Conservation (phyloP, 2,329 filamentous ascomycete species). For the Pseudogymnoascus sp. region DNA sequence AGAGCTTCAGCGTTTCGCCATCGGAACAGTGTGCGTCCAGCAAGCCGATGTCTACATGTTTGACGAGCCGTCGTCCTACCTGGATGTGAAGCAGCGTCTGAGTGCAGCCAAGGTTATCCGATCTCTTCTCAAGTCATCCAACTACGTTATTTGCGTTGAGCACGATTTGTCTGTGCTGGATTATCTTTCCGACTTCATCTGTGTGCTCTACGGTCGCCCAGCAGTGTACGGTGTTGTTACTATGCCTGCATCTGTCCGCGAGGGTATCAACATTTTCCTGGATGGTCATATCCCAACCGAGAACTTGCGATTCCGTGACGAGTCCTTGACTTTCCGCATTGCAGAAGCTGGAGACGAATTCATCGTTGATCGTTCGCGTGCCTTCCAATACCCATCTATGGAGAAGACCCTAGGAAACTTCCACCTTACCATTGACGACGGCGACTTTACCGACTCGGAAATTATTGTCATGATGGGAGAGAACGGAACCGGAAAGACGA, state of each 20-base stretch:
- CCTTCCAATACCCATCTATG: conserved; percentile 84
- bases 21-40: conserved; percentile 91
- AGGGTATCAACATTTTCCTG: conserved; percentile 99
- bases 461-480: conserved; percentile 99
- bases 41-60: conserved; percentile 99
- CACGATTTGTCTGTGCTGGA: conserved; percentile 98
- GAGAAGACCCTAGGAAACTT: conserved; percentile 88
- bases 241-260: conserved; percentile 86
- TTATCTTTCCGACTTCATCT: conserved; percentile 97
- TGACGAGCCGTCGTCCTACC: conserved; percentile 95
- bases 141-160: conserved; percentile 98
- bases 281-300: conserved; percentile 97
- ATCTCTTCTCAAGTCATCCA: conserved; percentile 75
- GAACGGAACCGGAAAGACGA: conserved; percentile 98
- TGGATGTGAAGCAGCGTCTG: conserved; percentile 98
- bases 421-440: conserved; percentile 70
- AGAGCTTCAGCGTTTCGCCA: conserved; percentile 96
- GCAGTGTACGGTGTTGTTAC: conserved; percentile 98
- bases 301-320: conserved; percentile 96
- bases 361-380: conserved; percentile 72
- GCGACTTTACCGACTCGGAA: conserved; percentile 93
- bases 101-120: conserved; percentile 88
- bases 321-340: conserved; percentile 92
- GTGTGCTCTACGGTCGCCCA: conserved; percentile 90
- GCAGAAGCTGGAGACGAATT: conserved; percentile 85